Percentiles rank a stretch among this genome's conserved stretches.
Conservation (phyloP, 208 protist genomes). For the Crithidia thermophila region DNA sequence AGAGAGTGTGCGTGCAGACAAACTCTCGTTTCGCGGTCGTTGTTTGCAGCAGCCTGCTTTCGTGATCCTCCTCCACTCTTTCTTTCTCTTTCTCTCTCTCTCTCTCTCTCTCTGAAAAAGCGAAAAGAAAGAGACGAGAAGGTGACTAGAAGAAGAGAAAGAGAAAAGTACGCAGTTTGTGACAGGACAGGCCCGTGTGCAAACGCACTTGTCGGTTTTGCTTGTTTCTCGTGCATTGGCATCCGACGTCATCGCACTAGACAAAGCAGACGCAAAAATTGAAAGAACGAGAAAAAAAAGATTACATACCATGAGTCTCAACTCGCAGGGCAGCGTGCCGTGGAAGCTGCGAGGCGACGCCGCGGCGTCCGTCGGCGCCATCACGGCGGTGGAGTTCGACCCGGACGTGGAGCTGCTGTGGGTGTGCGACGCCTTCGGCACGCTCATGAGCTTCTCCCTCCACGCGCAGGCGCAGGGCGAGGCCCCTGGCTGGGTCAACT, state of each 20-base stretch:
- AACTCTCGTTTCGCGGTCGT: background rate
- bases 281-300: background rate
- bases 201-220: too few species aligned
- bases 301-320: constrained; percentile 20
- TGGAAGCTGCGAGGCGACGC: constrained; percentile 79
- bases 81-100: constrained; percentile 16
- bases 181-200: too few species aligned
- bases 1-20: background rate
- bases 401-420: constrained; percentile 87
- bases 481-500: constrained; percentile 67
- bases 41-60: background rate
- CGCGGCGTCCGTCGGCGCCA: constrained; percentile 60
- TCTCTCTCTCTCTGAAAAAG: background rate
- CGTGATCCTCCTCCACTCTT: constrained; percentile 7
- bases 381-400: constrained; percentile 89
- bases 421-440: constrained; percentile 80
- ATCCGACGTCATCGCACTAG: too few species aligned
- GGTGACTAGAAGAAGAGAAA: too few species aligned
- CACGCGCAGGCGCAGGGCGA: constrained; percentile 63
- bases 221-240: too few species aligned
- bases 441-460: constrained; percentile 78
- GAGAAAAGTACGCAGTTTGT: too few species aligned
- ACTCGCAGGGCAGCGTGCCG: constrained; percentile 34
- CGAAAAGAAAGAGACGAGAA: too few species aligned
- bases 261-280: background rate